These are phyloP conservation scores for Wallemia hederae DNA, from an alignment of 1,284 basidiomycete species.

Conservation along the genomic window DNA sequence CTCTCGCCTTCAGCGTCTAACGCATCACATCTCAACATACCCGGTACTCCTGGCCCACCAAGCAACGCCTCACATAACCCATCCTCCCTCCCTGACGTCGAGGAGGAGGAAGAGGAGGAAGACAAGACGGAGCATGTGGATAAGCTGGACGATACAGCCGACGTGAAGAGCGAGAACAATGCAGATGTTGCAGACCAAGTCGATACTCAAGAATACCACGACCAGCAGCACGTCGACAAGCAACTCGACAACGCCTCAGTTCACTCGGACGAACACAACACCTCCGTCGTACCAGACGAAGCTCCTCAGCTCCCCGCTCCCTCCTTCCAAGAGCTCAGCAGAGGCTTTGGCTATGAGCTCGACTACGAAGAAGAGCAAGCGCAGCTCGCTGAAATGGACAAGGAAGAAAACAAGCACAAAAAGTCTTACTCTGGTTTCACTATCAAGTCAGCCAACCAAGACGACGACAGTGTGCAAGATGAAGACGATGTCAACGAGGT, in stretches of 20 bases:
- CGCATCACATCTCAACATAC: not conserved
- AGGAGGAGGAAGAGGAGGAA: not conserved
- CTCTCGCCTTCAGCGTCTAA: no score
- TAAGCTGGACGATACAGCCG: not conserved
- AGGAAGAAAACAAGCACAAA: not conserved
- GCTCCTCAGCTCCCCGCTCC: not conserved
- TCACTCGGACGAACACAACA: not conserved
- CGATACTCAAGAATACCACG: not conserved
- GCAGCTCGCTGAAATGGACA: not conserved
- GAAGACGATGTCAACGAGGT: not conserved
- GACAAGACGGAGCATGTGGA: not conserved
- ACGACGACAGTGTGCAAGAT: not conserved
- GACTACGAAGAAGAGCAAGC: not conserved
- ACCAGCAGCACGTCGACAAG: no score
- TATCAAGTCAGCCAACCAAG: not conserved
- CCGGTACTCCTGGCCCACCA: not conserved
- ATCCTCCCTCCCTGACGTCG: not conserved
- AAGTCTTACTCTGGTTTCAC: not conserved
- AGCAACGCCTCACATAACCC: not conserved
- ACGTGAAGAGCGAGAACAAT: no score
- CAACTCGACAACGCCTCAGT: no score
- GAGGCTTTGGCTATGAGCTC: not conserved
- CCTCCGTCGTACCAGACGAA: not conserved
- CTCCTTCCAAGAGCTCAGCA: not conserved
- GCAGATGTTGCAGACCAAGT: not conserved